Percentiles rank a stretch among this genome's conserved stretches.
Evolutionary conservation across 192 early-diverging fungal genomes (phyloP).

Genomic region (Rhizophagus prolifer): DNA sequence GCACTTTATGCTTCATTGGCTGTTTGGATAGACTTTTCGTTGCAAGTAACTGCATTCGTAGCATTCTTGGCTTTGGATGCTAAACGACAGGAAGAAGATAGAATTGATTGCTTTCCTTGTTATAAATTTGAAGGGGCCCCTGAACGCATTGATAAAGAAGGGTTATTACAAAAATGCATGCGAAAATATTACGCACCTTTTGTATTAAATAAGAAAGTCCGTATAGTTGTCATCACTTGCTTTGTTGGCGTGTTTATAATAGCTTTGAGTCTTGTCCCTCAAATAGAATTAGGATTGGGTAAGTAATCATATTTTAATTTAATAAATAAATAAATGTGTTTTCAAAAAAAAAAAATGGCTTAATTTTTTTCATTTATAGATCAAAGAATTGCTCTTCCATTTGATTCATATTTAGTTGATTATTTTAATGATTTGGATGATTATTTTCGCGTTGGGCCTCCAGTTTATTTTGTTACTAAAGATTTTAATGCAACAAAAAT

Average conservation of each 20-base stretch:
- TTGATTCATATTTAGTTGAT: conserved; percentile 62
- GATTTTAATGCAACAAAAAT: conserved; percentile 47
- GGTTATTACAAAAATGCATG: conserved; percentile 44
- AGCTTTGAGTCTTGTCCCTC: conserved; percentile 46
- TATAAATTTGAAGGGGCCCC: conserved; percentile 44
- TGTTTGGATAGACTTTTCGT: conserved; percentile 61
- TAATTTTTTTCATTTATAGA: conserved; percentile 31
- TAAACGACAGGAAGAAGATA: conserved; percentile 50
- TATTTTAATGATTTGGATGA: conserved; percentile 62
- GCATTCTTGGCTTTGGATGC: conserved; percentile 60
- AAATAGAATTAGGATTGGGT: conserved; percentile 55
- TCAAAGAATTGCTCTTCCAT: conserved; percentile 60
- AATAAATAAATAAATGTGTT: neutral
- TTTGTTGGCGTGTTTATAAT: conserved; percentile 55
- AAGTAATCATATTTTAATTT: conserved; percentile 12
- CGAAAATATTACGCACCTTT: conserved; percentile 57
- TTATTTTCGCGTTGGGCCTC: conserved; percentile 63
- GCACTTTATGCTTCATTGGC: conserved; percentile 66
- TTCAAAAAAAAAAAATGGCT: neutral
- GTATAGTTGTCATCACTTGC: conserved; percentile 41
- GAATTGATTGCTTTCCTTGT: conserved; percentile 57
- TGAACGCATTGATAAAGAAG: conserved; percentile 46
- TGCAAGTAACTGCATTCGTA: conserved; percentile 64
- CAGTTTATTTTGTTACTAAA: conserved; percentile 64
- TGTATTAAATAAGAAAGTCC: conserved; percentile 45